Evolutionary conservation across 805 yeast species (phyloP).

Genomic region (Suhomyces faveliae): DNA sequence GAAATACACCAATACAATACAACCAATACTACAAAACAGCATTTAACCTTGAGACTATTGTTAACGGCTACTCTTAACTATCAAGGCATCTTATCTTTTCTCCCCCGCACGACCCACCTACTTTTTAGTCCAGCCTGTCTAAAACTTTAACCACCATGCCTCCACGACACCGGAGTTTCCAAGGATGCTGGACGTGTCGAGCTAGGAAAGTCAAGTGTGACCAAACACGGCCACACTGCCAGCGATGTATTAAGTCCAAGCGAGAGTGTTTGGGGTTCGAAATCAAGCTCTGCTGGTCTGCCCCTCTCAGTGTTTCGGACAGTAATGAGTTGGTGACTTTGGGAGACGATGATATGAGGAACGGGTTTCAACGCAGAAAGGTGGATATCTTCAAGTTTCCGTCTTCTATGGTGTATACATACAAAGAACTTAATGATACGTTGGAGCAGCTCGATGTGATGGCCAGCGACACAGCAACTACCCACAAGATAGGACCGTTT

Average conservation of each 20-base stretch:
- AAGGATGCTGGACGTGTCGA: constrained; percentile 60
- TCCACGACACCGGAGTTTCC: constrained; percentile 34
- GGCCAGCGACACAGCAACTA: constrained; percentile 10
- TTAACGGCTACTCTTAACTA: no score
- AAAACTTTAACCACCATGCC: not conserved
- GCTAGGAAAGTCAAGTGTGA: constrained; percentile 55
- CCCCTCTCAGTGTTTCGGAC: constrained; percentile 32
- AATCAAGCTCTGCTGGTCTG: constrained; percentile 48
- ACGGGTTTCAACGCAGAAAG: constrained; percentile 42
- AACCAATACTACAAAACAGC: no score
- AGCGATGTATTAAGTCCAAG: constrained; percentile 46
- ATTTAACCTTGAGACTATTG: no score
- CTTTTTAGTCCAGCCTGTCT: not conserved
- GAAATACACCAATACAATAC: no score
- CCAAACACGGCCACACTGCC: constrained; percentile 43
- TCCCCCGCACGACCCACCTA: not conserved
- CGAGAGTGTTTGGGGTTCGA: constrained; percentile 50
- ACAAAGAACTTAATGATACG: constrained; percentile 36
- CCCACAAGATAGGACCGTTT: constrained; percentile 24
- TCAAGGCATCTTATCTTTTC: not conserved
- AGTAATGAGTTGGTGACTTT: constrained; percentile 18
- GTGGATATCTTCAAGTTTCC: constrained; percentile 46
- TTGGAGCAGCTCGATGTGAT: constrained; percentile 31
- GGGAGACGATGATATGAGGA: constrained; percentile 20
- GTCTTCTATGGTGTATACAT: constrained; percentile 32